A percentile compares a stretch with the other conserved stretches of the same genome.
phyloP scores from a whole-genome alignment of 139 green algal genomes.

The Micractinium conductrix region DNA sequence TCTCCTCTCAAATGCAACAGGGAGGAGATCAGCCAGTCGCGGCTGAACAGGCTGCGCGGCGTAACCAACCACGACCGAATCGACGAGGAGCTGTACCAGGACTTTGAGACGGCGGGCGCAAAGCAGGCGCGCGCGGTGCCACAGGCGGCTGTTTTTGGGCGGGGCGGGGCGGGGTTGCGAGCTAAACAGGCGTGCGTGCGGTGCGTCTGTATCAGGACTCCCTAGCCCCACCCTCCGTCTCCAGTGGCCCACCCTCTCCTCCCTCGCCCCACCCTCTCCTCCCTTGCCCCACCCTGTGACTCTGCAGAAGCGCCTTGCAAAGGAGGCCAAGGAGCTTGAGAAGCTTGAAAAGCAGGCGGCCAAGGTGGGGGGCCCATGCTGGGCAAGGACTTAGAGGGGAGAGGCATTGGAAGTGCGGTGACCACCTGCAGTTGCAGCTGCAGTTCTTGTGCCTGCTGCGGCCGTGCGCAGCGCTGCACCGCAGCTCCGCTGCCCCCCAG shows the following conservation, averaged over 20 bases:
- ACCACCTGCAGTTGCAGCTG: too few species aligned
- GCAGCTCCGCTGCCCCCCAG: too few species aligned
- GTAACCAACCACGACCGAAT: constrained; percentile 80
- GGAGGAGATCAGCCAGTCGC: constrained; percentile 80
- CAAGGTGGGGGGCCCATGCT: constrained; percentile 59
- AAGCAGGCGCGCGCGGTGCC: constrained; percentile 68
- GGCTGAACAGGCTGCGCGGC: constrained; percentile 83
- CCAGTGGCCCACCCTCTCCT: too few species aligned
- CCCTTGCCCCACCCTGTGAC: not conserved
- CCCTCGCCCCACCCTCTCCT: not conserved
- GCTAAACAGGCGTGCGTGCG: too few species aligned
- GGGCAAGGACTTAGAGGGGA: too few species aligned
- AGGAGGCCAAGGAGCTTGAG: constrained; percentile 84
- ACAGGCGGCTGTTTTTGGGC: too few species aligned
- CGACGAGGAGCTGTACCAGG: constrained; percentile 92
- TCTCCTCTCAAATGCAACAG: constrained; percentile 50
- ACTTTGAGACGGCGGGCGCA: constrained; percentile 87
- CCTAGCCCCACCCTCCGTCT: too few species aligned
- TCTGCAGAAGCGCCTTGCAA: constrained; percentile 81
- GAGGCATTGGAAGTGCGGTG: too few species aligned
- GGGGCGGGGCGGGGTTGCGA: too few species aligned
- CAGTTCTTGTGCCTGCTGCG: not conserved
- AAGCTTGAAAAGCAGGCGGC: constrained; percentile 72
- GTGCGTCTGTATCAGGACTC: too few species aligned
- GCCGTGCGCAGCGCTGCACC: too few species aligned